Conservation (phyloP, 148 eudicot species). For the Selenicereus undatus region DNA sequence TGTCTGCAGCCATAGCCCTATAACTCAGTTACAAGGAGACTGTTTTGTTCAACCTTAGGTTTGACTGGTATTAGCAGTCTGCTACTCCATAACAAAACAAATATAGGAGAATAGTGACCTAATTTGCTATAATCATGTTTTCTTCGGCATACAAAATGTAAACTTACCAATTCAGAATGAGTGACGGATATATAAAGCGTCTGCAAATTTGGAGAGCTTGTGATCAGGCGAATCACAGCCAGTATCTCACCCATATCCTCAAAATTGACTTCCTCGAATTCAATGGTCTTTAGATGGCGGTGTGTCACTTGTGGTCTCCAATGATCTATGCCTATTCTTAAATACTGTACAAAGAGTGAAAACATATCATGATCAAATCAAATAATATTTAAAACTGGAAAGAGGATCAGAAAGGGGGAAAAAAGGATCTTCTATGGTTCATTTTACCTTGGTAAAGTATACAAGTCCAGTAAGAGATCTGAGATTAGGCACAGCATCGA, state of each 20-base stretch:
- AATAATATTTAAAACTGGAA: not conserved
- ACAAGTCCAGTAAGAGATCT: conserved; percentile 59
- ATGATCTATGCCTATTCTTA: conserved; percentile 72
- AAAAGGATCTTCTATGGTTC: not conserved
- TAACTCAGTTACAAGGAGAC: not conserved
- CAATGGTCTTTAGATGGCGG: conserved; percentile 50
- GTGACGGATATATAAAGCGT: conserved; percentile 90
- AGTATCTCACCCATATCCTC: conserved; percentile 83
- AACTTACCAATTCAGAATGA: conserved; percentile 10
- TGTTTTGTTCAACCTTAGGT: not conserved
- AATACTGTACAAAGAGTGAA: conserved; percentile 39
- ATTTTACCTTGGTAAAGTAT: conserved; percentile 74
- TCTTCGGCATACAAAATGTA: not conserved
- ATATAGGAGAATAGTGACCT: not conserved
- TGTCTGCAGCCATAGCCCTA: not conserved
- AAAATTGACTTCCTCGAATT: conserved; percentile 78
- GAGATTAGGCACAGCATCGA: conserved; percentile 62
- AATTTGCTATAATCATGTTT: not conserved
- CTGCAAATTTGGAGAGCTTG: conserved; percentile 65
- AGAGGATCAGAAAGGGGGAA: not conserved
- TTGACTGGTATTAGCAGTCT: not conserved
- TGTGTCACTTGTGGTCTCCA: conserved; percentile 43
- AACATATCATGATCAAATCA: conserved; percentile 9
- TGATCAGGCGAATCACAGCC: conserved; percentile 76
- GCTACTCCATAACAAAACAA: not conserved